Base-by-base conservation (phyloP, 192 early-diverging fungal species). In the Chytriomyces sp. region DNA sequence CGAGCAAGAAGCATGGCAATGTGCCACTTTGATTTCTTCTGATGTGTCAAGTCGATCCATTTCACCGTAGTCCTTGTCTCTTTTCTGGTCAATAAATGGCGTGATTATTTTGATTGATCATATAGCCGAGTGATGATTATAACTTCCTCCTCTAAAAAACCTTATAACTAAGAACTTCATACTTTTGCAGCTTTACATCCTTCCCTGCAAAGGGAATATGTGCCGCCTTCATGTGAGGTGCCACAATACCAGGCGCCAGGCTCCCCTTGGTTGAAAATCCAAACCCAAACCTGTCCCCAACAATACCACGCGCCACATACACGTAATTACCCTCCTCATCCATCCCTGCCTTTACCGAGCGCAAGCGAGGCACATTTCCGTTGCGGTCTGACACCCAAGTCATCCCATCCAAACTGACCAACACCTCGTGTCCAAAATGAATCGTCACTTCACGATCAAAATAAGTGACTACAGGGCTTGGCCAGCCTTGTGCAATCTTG, bases 1-100 rank as follows among this genome's bases (percentile, higher is more conserved):
- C 93, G 34, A 73, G 80, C 75, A 96, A 96, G 83, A 98, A 98
- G 84, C 96, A 98, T 78, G 93, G 93, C 53, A 96, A 95, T 75
- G 90, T 95, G 64, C 96, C 96, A 22, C 76, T 98, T 67, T 96
- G 88, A 86, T n/a, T n/a, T n/a, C n/a, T n/a, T n/a, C n/a, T n/a
- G n/a, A n/a, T n/a, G n/a, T n/a, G n/a, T n/a, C n/a, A n/a, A n/a
- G n/a, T n/a, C n/a, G n/a, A n/a, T n/a, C n/a, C n/a, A n/a, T n/a
- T n/a, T n/a, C n/a, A n/a, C n/a, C n/a, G n/a, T n/a, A n/a, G n/a
- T n/a, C n/a, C n/a, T n/a, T n/a, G n/a, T n/a, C n/a, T n/a, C n/a
- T n/a, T n/a, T n/a, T n/a, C n/a, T n/a, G n/a, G n/a, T n/a, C n/a
- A n/a, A n/a, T n/a, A n/a, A n/a, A n/a, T n/a, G n/a, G n/a, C n/a